Evolutionary conservation across 2,329 filamentous ascomycete species (phyloP), one percentile per base, ranked within the genome.

Genomic region (Microdochium paspali): DNA sequence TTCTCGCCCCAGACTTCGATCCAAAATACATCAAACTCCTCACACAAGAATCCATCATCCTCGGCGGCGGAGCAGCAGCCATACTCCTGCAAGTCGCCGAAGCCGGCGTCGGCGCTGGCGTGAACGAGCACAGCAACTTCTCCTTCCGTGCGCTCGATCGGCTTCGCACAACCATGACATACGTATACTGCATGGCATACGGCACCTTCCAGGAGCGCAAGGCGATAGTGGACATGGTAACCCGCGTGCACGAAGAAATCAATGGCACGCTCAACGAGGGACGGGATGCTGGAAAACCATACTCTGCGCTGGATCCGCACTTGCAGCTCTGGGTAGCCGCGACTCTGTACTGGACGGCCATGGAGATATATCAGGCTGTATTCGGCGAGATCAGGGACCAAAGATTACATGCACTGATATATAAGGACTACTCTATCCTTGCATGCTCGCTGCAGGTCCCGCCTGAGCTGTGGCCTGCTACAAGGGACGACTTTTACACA

Each of bases 31-130:
- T 66, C 28, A 57, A 58, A 31, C 56, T 58, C 26, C 57, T 68
- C 35, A 56, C 65, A 12, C 58, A 56, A 39, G 61, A 68, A 49
- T 61, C 53, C 25, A 61, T 67, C 35, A 47, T 66, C 10, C 56
- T 66, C 31, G 62, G 60, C n/a, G 63, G 60, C 13, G 63, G 62
- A 4, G 64, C 60, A 1, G 59, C 55, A 5, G 64, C 66, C 20
- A 66, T 69, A 44, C 57, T 69, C 2, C 59, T 68, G 10, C 67
- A 69, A 48, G 61, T 68, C n/a, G 65, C 67, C 28, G 61, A 66
- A 45, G 64, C 67, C 1, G 62, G 61, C 9, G 59, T 69, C 4
- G 66, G 58, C 6, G 59, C 60, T 24, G 66, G 66, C 21, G 64
- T 65, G 24, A 55, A 62, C 50, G 53, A 61, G 44, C 63, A 67